These are phyloP conservation scores for Eleusine coracana DNA, from an alignment of 176 grass and related monocot genomes.

Conservation along the genomic window DNA sequence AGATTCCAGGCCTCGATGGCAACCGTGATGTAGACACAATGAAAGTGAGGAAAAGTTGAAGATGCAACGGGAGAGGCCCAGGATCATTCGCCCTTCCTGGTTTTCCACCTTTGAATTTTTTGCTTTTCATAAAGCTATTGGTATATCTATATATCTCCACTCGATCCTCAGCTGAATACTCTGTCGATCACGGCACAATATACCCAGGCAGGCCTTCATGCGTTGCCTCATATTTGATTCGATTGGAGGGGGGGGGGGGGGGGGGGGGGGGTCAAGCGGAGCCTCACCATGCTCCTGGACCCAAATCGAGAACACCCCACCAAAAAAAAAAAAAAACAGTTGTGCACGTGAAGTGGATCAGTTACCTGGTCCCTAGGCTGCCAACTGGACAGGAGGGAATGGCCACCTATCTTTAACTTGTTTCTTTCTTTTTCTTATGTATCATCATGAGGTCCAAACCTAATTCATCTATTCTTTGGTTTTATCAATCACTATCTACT, in stretches of 20 bases:
- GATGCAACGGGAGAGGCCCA: not conserved
- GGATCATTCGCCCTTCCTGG: not conserved
- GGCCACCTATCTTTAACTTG: not conserved
- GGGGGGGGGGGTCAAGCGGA: not conserved
- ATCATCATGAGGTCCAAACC: not conserved
- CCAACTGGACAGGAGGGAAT: not conserved
- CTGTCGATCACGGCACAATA: not conserved
- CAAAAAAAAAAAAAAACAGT: not conserved
- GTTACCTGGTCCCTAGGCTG: not conserved
- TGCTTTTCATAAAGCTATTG: not conserved
- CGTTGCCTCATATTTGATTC: constrained; percentile 36
- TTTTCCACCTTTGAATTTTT: not conserved
- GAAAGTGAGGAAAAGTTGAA: not conserved
- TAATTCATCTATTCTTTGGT: not conserved
- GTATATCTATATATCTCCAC: constrained; percentile 15
- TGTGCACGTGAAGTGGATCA: constrained; percentile 4
- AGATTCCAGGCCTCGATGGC: not conserved
- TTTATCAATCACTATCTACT: too few relatives aligned
- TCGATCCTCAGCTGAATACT: constrained; percentile 17
- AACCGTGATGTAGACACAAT: not conserved
- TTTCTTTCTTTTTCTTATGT: not conserved
- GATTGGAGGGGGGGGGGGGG: not conserved
- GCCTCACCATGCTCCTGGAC: not conserved
- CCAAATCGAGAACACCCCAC: not conserved
- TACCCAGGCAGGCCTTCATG: not conserved